Base-by-base conservation (phyloP, 352 stramenopile species). In the Globisporangium nunn region DNA sequence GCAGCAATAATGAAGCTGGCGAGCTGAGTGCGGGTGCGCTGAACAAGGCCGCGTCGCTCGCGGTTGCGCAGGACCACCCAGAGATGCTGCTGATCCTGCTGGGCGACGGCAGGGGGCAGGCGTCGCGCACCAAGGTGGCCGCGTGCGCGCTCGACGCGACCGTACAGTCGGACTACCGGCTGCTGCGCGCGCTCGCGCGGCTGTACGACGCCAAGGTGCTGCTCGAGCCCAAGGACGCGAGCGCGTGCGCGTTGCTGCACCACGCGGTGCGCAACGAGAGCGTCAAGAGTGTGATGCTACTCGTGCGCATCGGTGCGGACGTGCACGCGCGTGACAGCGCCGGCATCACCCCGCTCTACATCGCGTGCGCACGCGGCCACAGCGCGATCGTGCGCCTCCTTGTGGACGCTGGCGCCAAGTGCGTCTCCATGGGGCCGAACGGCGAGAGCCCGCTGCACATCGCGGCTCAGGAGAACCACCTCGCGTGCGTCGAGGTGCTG, bases 371-470 rank as follows among this genome's bases (percentile, higher is more conserved):
- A n/a, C 73, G 79, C 15, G 83, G 83, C 23, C 72, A 86, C 52
- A 71, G 71, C 29, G 62, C 70, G 40, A 80, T 90, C 37, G 83
- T 86, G 45, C 70, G 75, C 43, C 54, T 81, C 41, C 63, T 93
- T 23, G 49, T 93, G 18, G 56, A 82, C 47, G 76, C 75, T 11
- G 79, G 79, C 12, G 81, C 81, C 7, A 68, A 66, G 55, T 82
- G 73, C 54, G 63, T 60, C 5, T 52, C 72, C 18, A 80, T 88
- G 37, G 83, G 83, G 3, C 83, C 83, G 1, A 84, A 81, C 58
- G 77, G 81, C 39, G 80, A 93, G 68, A 88, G 75, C 10, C 71
- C 83, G 18, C 68, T 93, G 39, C 83, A 93, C 57, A 87, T 93
- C 30, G 80, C 83, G 3, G 81, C 81, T 8, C 83, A 93, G 66